Evolutionary conservation across 2,329 filamentous ascomycete species (phyloP).

Genomic region (Dothistroma septosporum): DNA sequence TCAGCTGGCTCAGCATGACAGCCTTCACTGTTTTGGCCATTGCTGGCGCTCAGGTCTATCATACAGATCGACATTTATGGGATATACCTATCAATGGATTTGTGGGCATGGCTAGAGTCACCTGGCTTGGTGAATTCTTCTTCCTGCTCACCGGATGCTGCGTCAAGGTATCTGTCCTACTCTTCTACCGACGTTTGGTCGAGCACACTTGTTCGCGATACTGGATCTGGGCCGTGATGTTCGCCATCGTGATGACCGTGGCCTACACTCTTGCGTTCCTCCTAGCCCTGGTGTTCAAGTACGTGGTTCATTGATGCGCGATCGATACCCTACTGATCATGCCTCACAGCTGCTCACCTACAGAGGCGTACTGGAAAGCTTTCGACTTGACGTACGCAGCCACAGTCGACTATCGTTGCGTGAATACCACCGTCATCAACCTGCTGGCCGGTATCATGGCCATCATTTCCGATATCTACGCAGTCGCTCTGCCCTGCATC

Average conservation of each 20-base stretch:
- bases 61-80: conserved; percentile 38
- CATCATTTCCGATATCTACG: conserved; percentile 40
- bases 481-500: conserved; percentile 41
- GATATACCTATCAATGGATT: conserved; percentile 27
- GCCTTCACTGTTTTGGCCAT: conserved; percentile 25
- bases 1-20: conserved; percentile 23
- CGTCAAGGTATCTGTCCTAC: conserved; percentile 38
- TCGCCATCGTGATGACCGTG: conserved; percentile 38
- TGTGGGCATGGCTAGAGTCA: conserved; percentile 25
- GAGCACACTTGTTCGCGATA: conserved; percentile 32
- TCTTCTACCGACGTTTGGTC: conserved; percentile 44
- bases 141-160: conserved; percentile 34
- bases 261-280: conserved; percentile 39
- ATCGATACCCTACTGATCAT: not conserved
- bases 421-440: conserved; percentile 38
- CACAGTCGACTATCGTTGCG: conserved; percentile 34
- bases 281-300: conserved; percentile 33
- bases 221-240: conserved; percentile 39
- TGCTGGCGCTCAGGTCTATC: conserved; percentile 23
- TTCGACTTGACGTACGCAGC: conserved; percentile 35
- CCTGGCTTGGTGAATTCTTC: conserved; percentile 34
- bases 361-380: conserved; percentile 40
- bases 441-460: conserved; percentile 39
- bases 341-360: conserved; percentile 33
- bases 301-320: not conserved